Conservation (phyloP, 2,329 filamentous ascomycete species). For the Diplodia corticola region DNA sequence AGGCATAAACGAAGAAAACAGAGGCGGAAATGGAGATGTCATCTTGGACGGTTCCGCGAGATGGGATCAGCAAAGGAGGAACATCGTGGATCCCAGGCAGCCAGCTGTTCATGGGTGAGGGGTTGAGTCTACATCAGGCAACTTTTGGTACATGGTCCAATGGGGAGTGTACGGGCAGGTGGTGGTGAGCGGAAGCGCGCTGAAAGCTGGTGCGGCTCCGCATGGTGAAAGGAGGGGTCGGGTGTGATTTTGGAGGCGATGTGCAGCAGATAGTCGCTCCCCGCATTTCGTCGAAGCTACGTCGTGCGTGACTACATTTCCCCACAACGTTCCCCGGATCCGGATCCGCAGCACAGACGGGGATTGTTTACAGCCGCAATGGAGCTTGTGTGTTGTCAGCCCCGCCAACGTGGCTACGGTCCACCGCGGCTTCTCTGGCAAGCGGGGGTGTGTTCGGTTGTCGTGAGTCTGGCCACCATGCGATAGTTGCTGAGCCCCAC, state of each 20-base stretch:
- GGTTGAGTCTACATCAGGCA: not conserved
- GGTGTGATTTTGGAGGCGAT: not conserved
- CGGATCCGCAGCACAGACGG: slow-evolving; percentile 12
- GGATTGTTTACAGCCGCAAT: not conserved
- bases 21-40: not conserved
- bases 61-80: not conserved
- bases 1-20: not conserved
- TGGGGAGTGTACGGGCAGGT: not conserved
- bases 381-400: too few species aligned
- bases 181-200: not conserved
- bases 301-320: not conserved
- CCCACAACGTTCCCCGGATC: slow-evolving; percentile 9
- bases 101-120: not conserved
- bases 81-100: not conserved
- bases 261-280: not conserved
- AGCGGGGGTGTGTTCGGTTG: not conserved
- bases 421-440: not conserved
- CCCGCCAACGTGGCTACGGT: not conserved
- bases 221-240: not conserved
- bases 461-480: not conserved
- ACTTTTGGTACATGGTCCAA: not conserved
- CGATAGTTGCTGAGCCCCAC: not conserved
- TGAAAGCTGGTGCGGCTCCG: slow-evolving; percentile 8
- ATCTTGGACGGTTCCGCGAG: not conserved
- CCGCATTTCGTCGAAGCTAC: not conserved